Evolutionary conservation across 75 land plant species (phyloP).

Genomic region (Pinus tabuliformis): DNA sequence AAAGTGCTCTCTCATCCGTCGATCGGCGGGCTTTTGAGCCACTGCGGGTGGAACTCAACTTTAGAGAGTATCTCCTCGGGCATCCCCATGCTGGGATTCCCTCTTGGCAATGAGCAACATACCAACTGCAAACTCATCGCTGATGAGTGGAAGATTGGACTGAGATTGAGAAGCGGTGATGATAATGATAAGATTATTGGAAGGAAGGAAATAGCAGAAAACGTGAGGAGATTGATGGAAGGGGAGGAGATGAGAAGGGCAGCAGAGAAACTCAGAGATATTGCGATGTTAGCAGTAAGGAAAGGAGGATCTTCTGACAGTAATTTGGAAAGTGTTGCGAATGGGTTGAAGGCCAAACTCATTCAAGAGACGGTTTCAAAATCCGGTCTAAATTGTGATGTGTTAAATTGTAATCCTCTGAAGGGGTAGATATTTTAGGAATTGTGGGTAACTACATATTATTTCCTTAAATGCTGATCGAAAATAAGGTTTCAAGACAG

Average conservation of each 20-base stretch:
- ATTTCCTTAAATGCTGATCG: too few species aligned
- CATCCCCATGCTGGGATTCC: slow-evolving; percentile 21
- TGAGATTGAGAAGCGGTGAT: too few species aligned
- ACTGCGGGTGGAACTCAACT: slow-evolving; percentile 41
- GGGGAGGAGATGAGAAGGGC: background rate
- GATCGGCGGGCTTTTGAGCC: slow-evolving; percentile 30
- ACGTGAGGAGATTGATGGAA: background rate
- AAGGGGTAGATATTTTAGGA: too few species aligned
- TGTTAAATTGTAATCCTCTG: too few species aligned
- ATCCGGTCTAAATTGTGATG: too few species aligned
- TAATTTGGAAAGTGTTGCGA: background rate
- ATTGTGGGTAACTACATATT: too few species aligned
- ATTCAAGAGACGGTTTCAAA: too few species aligned
- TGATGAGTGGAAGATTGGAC: background rate
- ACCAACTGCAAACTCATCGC: background rate
- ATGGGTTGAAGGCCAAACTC: background rate
- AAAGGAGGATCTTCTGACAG: background rate
- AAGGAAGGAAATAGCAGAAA: background rate
- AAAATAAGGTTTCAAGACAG: too few species aligned
- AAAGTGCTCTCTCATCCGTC: slow-evolving; percentile 22
- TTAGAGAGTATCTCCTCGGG: slow-evolving; percentile 24
- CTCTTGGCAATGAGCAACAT: slow-evolving; percentile 8
- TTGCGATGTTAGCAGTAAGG: too few species aligned
- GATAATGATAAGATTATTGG: background rate
- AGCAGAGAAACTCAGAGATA: background rate